These are phyloP conservation scores for Nakataea oryzae DNA, from an alignment of 2,329 filamentous ascomycete genomes.

Conservation along the genomic window DNA sequence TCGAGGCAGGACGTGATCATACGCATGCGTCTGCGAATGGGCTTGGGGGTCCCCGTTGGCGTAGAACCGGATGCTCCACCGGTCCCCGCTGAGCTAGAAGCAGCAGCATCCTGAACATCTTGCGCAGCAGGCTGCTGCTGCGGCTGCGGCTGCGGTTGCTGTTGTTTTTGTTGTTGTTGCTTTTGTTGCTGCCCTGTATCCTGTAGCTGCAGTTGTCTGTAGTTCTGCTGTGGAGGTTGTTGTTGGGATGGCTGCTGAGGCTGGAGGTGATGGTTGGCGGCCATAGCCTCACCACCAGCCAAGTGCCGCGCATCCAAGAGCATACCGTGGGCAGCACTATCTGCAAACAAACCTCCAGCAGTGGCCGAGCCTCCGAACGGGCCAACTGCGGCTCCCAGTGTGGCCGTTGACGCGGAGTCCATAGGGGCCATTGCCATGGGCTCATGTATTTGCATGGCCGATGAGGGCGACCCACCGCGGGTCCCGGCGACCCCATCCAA, in stretches of 20 bases:
- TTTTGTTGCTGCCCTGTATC: neutral
- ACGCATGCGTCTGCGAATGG: constrained; percentile 49
- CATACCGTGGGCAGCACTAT: neutral
- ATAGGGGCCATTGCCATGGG: neutral
- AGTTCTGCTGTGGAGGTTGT: neutral
- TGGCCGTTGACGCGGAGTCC: neutral
- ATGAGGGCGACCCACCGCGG: neutral
- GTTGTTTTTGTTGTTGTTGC: neutral
- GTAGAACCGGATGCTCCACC: constrained; percentile 1
- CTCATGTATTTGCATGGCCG: neutral
- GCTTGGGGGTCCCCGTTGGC: constrained; percentile 17
- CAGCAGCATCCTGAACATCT: neutral
- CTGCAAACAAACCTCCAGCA: neutral
- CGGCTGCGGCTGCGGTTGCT: neutral
- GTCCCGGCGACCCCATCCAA: neutral
- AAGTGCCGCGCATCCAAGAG: neutral
- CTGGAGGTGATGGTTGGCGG: constrained; percentile 1
- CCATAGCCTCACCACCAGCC: neutral
- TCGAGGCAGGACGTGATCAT: constrained; percentile 61
- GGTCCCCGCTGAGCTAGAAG: neutral
- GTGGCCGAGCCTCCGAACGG: neutral
- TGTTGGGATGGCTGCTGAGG: constrained; percentile 4
- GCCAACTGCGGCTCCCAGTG: neutral
- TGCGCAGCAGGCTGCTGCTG: neutral
- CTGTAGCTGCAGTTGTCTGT: neutral